Conservation (phyloP, 495 filamentous ascomycete genomes). For the Penicillium diatomitis region DNA sequence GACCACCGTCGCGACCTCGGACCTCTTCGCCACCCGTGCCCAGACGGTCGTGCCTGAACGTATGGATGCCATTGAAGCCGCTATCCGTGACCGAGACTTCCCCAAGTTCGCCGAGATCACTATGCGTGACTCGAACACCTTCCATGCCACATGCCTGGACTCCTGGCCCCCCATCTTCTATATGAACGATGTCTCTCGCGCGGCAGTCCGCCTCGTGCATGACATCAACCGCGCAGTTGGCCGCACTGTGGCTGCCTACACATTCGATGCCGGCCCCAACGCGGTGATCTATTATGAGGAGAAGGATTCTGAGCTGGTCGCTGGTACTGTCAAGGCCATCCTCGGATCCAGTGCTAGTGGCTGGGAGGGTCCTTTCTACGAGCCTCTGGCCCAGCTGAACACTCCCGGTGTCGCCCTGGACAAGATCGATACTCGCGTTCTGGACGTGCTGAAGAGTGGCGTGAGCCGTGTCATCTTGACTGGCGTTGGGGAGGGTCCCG, state of each 20-base stretch:
- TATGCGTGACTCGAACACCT: conserved; percentile 92
- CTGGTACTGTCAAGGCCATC: conserved; percentile 55
- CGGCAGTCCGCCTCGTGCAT: conserved; percentile 80
- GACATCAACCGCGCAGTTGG: conserved; percentile 69
- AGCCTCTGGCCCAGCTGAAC: conserved; percentile 37
- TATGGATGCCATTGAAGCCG: conserved; percentile 80
- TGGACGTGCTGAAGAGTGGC: conserved; percentile 60
- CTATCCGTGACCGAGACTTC: conserved; percentile 72
- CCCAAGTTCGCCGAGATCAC: conserved; percentile 78
- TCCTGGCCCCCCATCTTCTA: conserved; percentile 97
- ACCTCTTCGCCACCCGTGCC: conserved; percentile 68
- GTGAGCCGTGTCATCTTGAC: conserved; percentile 86
- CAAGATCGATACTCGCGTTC: conserved; percentile 45
- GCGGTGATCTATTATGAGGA: conserved; percentile 90
- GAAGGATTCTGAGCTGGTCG: conserved; percentile 59
- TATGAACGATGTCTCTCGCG: conserved; percentile 83
- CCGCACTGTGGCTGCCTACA: conserved; percentile 78
- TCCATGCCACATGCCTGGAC: conserved; percentile 92
- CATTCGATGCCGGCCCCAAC: conserved; percentile 96
- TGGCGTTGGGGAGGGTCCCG: conserved; percentile 80
- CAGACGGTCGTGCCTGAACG: conserved; percentile 65
- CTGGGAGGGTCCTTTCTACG: conserved; percentile 50
- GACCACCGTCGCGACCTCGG: conserved; percentile 79
- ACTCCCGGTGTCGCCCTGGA: conserved; percentile 38
- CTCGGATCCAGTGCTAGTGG: conserved; percentile 43